Base-by-base conservation (phyloP, 108 stramenopile species). In the Discostella pseudostelligera region DNA sequence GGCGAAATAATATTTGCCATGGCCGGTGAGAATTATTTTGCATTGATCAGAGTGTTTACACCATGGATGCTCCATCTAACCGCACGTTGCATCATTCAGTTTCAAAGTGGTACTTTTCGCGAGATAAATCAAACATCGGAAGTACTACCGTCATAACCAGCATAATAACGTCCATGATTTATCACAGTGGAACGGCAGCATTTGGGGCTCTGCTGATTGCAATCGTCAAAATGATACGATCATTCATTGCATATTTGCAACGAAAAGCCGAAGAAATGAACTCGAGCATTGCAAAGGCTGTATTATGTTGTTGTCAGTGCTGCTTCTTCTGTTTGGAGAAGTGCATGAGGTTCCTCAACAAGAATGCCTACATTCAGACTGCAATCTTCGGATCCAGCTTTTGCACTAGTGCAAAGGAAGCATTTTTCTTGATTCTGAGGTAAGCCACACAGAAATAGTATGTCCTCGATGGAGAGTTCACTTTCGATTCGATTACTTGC, bases 101-200 rank as follows among this genome's bases (percentile, higher is more conserved):
- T 47, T 46, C 82, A 16, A 73, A 71, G 36, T 81, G 80, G 77
- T 97, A 96, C 83, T 97, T 97, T 71, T 72, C 83, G 20, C 56
- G 86, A 8, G 80, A 97, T 46, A 94, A 95, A 66, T 35, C 47
- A 26, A 56, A 45, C n/a, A 74, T 95, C 40, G 90, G 87, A 21
- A 93, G 62, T 47, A 48, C 56, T 26, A 89, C 87, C 1, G 87
- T 96, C 10, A 39, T 88, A 11, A 40, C 42, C n/a, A 69, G 83
- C 42, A 59, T 94, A 24, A 25, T 45, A 13, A 55, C 78, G 13
- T 86, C 88, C 0, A 24, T 92, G 16, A 56, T 56, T 35, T 96
- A 96, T 58, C 96, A 98, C 72, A 59, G 79, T 49, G 97, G 97
- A 35, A 98, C 97, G 0, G 95, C 93, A 16, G 97, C 97, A 13